Base-by-base conservation (phyloP, 768 basidiomycete genomes). In the Tricholoma sp. region DNA sequence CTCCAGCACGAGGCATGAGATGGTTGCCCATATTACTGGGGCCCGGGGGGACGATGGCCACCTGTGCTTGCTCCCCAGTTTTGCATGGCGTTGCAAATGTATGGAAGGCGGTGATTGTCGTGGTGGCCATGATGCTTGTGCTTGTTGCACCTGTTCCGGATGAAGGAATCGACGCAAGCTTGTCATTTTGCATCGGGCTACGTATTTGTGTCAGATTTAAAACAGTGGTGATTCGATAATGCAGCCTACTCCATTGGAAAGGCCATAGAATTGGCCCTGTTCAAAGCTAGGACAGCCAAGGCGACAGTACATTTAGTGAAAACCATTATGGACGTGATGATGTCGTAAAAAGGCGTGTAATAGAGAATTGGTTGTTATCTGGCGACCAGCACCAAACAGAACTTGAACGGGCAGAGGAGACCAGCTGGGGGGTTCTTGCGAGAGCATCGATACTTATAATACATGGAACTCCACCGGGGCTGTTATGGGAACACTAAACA, bases 331-430 rank as follows among this genome's bases (percentile, higher is more conserved):
- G 62, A 37, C 34, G 48, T 18, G 51, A 58, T 55, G 57, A 54
- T 45, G 47, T n/a, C n/a, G n/a, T n/a, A n/a, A n/a, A n/a, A n/a
- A n/a, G 45, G 32, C 52, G 34, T 47, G 29, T 59, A 24, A 24
- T 24, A 4, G 24, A 24, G 24, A 24, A 24, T 24, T 4, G 24
- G 4, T 24, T 24, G 24, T 54, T 54, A 58, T 57, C 55, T 64
- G 65, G 71, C 66, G 72, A 69, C 72, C 72, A 61, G 72, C 72
- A 71, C 72, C 59, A 64, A 68, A 65, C 65, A 52, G 36, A 44
- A 36, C 57, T 49, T 44, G 55, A 56, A 61, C 59, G 65, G 62
- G 60, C 57, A 59, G 56, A 61, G 64, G 71, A 74, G 72, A 69
- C 70, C 71, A 71, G 72, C 72, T 74, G 68, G 57, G 56, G 66